These are phyloP conservation scores for Nannizziopsis arthrosporioides DNA, from an alignment of 2,329 filamentous ascomycete genomes.

Conservation along the genomic window DNA sequence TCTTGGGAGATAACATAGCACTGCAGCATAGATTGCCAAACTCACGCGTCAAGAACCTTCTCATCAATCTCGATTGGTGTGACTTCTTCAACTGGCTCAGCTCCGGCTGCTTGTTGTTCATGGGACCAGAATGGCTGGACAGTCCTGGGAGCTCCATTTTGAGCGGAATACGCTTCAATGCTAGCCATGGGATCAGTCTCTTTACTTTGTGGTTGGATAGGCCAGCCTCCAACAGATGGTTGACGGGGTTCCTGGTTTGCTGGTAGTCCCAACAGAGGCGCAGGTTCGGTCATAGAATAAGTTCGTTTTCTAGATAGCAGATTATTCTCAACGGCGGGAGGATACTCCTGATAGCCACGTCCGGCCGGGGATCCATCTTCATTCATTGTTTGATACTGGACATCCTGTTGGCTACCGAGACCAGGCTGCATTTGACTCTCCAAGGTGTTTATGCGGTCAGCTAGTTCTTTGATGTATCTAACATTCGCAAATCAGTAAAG, in stretches of 20 bases:
- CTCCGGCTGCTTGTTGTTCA: slow-evolving; percentile 16
- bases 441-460: slow-evolving; percentile 69
- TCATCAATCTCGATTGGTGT: slow-evolving; percentile 30
- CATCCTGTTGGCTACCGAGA: slow-evolving; percentile 21
- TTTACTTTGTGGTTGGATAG: slow-evolving; percentile 21
- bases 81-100: slow-evolving; percentile 25
- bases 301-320: slow-evolving; percentile 37
- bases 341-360: slow-evolving; percentile 42
- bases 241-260: slow-evolving; percentile 19
- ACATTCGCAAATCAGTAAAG: slow-evolving; percentile 5
- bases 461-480: slow-evolving; percentile 83
- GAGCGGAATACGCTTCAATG: slow-evolving; percentile 19
- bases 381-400: slow-evolving; percentile 35
- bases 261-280: slow-evolving; percentile 28
- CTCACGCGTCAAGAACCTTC: slow-evolving; percentile 31
- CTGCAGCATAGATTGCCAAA: slow-evolving; percentile 3
- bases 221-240: slow-evolving; percentile 19
- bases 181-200: slow-evolving; percentile 15
- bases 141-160: slow-evolving; percentile 30
- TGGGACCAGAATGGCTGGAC: slow-evolving; percentile 31
- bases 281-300: slow-evolving; percentile 39
- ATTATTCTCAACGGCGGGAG: slow-evolving; percentile 38
- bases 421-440: slow-evolving; percentile 57
- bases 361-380: slow-evolving; percentile 28
- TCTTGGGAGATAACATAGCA: neutral